Conservation (phyloP, 352 stramenopile species). For the Phytophthora palmivora region DNA sequence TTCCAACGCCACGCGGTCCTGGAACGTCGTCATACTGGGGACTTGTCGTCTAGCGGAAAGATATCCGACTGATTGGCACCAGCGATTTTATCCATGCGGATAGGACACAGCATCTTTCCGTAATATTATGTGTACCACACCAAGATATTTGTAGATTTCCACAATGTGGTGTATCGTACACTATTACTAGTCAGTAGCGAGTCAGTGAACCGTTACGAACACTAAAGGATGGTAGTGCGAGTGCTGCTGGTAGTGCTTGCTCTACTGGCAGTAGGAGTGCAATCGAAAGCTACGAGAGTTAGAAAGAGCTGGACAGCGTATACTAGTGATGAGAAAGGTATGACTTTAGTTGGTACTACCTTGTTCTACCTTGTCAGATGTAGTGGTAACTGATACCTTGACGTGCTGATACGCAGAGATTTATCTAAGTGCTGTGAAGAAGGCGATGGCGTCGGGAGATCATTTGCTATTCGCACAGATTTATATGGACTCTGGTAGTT, state of each 20-base stretch:
- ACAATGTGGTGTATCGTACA: too few species aligned
- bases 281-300: constrained; percentile 24
- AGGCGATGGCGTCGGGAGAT: constrained; percentile 57
- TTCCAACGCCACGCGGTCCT: constrained; percentile 50
- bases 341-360: not conserved
- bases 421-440: constrained; percentile 58
- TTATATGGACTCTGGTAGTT: constrained; percentile 52
- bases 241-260: constrained; percentile 20
- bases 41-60: constrained; percentile 11
- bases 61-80: constrained; percentile 33
- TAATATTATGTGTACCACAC: not conserved
- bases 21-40: constrained; percentile 43
- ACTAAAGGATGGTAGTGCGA: constrained; percentile 9
- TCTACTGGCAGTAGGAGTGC: constrained; percentile 12
- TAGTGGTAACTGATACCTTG: not conserved
- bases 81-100: constrained; percentile 25
- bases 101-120: constrained; percentile 4
- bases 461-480: constrained; percentile 66
- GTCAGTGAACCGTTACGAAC: constrained; percentile 20
- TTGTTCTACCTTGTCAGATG: not conserved
- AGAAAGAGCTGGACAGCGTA: constrained; percentile 44
- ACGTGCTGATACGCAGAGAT: constrained; percentile 27
- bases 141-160: constrained; percentile 5
- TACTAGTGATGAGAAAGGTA: constrained; percentile 43
- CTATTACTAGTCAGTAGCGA: constrained; percentile 24